phyloP scores from a whole-genome alignment of 129 eudicot genomes.

The Pseudognaphalium luteoalbum region DNA sequence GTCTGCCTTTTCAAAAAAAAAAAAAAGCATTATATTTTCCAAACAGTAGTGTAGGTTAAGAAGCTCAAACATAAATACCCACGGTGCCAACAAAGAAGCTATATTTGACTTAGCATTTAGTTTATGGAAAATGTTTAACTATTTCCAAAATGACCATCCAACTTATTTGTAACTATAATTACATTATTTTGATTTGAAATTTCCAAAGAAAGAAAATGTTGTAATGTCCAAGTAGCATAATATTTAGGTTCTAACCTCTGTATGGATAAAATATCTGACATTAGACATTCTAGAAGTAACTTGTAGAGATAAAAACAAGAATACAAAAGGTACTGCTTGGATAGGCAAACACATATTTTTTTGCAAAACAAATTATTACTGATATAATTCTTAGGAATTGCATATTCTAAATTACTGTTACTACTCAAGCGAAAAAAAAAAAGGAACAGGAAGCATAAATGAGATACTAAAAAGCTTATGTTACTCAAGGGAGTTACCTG shows the following conservation, averaged over 20 bases:
- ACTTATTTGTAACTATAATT: background rate
- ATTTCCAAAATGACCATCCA: background rate
- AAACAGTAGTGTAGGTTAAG: background rate
- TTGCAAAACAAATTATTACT: background rate
- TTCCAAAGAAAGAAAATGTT: background rate
- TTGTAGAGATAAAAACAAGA: too few relatives aligned
- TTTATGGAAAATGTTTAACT: background rate
- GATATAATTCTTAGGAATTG: background rate
- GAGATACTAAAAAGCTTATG: background rate
- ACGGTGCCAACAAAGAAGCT: background rate
- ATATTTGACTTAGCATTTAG: background rate
- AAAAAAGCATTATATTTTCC: too few relatives aligned
- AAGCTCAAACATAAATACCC: background rate
- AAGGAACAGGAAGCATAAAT: constrained; percentile 5
- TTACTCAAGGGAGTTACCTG: constrained; percentile 48
- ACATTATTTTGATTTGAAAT: too few relatives aligned
- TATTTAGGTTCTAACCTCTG: too few relatives aligned
- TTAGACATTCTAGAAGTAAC: background rate
- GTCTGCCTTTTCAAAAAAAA: too few relatives aligned
- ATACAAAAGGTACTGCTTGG: background rate
- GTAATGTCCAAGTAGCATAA: background rate
- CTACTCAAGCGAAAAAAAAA: background rate
- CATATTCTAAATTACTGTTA: background rate
- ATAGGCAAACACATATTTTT: background rate
- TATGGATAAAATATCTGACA: background rate